Base-by-base conservation (phyloP, 129 eudicot genomes). In the Chrysanthemum makinoi region DNA sequence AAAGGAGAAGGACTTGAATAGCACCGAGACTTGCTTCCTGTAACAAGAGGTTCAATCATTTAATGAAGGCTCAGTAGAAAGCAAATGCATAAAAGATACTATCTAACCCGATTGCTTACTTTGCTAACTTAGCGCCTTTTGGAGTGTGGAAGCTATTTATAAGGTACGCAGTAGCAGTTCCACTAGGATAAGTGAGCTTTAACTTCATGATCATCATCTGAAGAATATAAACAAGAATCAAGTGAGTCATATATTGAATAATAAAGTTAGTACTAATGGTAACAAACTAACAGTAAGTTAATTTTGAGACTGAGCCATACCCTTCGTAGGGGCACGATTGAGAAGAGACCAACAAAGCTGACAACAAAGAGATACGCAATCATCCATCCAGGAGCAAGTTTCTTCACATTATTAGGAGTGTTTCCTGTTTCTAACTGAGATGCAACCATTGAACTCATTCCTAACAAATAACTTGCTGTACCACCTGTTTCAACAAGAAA, bases 141-240 rank as follows among this genome's bases (percentile, higher is more conserved):
- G 85, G 83, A 59, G 91, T 82, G 69, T 86, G 91, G 78, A 86
- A 81, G 71, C 86, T 83, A 77, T 86, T 86, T 43, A 86, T 86
- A 33, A 86, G 81, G 74, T 78, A 77, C 12, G 91, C 91, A 44
- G 86, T 83, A 48, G 91, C 91, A 30, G 88, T 86, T 43, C 88
- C 92, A 24, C 88, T 86, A 13, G 92, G 92, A 52, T 80, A 86
- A 15, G 84, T 81, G 73, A 86, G 80, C 73, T 81, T 86, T 77
- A 68, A 79, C 61, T 86, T 79, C 47, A 83, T 55, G 66, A 86
- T 69, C 92, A 86, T 83, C 46, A 81, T 66, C 86, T 86, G 80
- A 59, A 76, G 33, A 80, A 49, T 1, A 47, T 16, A 43, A 65
- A 19, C 17, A 49, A 22, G 24, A 22, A 59, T 46, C 14, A 43